These are phyloP conservation scores for Desmodesmus armatus DNA, from an alignment of 139 green algal species.

Conservation along the genomic window DNA sequence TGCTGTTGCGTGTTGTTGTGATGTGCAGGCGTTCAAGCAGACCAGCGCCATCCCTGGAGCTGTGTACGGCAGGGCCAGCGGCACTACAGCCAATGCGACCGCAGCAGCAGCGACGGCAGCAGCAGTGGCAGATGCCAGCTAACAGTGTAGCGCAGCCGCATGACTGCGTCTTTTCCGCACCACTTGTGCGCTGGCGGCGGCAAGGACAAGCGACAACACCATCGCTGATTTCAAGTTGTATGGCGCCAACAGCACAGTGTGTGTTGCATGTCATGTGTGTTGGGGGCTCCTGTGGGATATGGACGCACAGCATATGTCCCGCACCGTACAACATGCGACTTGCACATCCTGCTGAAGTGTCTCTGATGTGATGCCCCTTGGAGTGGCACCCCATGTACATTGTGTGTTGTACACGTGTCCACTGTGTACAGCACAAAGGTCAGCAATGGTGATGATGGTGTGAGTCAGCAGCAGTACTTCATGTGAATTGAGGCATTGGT, in stretches of 20 bases:
- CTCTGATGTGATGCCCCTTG: neutral
- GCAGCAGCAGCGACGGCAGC: neutral
- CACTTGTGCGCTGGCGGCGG: neutral
- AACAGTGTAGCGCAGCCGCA: neutral
- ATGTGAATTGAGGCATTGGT: no score
- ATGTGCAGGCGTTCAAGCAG: slow-evolving; percentile 49
- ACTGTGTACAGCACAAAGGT: no score
- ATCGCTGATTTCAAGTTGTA: neutral
- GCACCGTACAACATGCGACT: no score
- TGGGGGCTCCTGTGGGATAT: neutral
- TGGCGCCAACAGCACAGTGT: neutral
- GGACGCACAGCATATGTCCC: neutral
- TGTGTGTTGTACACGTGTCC: neutral
- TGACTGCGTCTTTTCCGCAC: neutral
- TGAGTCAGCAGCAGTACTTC: no score
- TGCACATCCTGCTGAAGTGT: neutral
- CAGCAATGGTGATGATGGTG: no score
- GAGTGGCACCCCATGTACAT: neutral
- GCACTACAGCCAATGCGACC: neutral
- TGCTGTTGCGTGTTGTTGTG: slow-evolving; percentile 55
- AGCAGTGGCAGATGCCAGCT: neutral
- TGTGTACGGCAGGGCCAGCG: slow-evolving; percentile 56
- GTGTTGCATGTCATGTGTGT: neutral
- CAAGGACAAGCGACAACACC: neutral
- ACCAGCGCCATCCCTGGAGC: slow-evolving; percentile 54